Percentiles rank a stretch among this genome's conserved stretches.
These are phyloP conservation scores for Mycena albidolilacea DNA, from an alignment of 768 basidiomycete genomes.

Conservation along the genomic window DNA sequence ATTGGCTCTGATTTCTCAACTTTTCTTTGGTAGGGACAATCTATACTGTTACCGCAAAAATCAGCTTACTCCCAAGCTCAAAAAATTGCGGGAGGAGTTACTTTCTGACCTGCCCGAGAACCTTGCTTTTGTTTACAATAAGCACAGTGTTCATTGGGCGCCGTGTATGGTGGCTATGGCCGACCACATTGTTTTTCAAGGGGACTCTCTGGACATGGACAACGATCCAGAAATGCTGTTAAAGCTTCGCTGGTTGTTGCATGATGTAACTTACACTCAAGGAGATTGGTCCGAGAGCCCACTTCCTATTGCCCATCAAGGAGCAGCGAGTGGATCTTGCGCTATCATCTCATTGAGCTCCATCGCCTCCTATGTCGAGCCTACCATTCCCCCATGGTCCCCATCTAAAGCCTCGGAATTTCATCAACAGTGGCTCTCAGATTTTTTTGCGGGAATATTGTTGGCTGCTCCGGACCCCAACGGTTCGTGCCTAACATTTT, in stretches of 20 bases:
- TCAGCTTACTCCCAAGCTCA: slow-evolving; percentile 4
- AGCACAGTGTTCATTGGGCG: slow-evolving; percentile 4
- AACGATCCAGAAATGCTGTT: slow-evolving; percentile 6
- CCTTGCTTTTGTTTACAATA: background rate
- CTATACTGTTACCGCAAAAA: background rate
- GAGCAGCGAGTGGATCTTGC: slow-evolving; percentile 2
- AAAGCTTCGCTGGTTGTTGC: background rate
- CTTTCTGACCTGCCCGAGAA: background rate
- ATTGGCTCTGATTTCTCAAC: too few relatives aligned
- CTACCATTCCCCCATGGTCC: too few relatives aligned
- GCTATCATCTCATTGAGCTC: too few relatives aligned
- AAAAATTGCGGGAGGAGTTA: background rate
- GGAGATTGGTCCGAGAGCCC: slow-evolving; percentile 3
- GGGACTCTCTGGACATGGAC: background rate
- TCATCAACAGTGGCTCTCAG: too few relatives aligned
- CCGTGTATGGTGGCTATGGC: background rate
- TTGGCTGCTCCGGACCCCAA: too few relatives aligned
- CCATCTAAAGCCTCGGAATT: too few relatives aligned
- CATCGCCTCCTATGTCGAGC: too few relatives aligned
- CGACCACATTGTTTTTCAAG: background rate
- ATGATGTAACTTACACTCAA: background rate
- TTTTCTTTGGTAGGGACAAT: too few relatives aligned
- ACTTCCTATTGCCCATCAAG: slow-evolving; percentile 1
- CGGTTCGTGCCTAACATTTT: too few relatives aligned
- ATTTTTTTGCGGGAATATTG: too few relatives aligned